Base-by-base conservation (phyloP, 2,329 filamentous ascomycete genomes). In the Aspergillus ochraceus region DNA sequence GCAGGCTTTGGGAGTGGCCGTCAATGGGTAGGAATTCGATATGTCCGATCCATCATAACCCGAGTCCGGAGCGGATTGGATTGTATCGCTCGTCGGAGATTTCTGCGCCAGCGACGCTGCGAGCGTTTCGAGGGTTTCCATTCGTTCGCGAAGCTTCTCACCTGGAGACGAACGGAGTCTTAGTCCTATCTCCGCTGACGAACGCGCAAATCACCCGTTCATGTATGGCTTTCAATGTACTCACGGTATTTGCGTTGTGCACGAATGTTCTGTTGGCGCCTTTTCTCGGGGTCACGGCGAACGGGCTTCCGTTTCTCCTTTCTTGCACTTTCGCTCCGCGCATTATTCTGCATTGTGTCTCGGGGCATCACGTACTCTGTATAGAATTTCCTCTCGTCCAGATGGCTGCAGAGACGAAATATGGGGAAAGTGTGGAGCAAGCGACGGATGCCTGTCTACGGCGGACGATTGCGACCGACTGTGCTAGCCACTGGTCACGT, bases 201-300 rank as follows among this genome's bases (percentile, higher is more conserved):
- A 12, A 20, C 19, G 8, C n/a, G 12, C 17, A 20, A 46, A 19
- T 17, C 10, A 20, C 19, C 17, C 19, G 17, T 46, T 36, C 32
- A 36, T 36, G 12, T 22, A 12, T 22, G 11, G 14, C 3, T 14
- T 12, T 12, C 1, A 17, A 11, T 26, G 24, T 14, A 59, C 65
- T 60, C 30, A 67, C 65, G 54, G 52, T 67, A 67, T 46, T 61
- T 66, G 17, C 53, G 63, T 54, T 67, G 65, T n/a, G 65, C 65
- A 50, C 60, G 62, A 45, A 64, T 55, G 36, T 67, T 67, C 60
- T 67, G 65, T 60, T 66, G 65, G 20, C 65, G 63, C 30, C 65
- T 50, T 57, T 57, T 65, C 42, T 67, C 65, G 2, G 64, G 65
- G 58, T 67, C 64, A 10, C 65, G 63, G n/a, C 65, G 65, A n/a